phyloP scores from a whole-genome alignment of 495 filamentous ascomycete species.

The Tuber melanosporum region DNA sequence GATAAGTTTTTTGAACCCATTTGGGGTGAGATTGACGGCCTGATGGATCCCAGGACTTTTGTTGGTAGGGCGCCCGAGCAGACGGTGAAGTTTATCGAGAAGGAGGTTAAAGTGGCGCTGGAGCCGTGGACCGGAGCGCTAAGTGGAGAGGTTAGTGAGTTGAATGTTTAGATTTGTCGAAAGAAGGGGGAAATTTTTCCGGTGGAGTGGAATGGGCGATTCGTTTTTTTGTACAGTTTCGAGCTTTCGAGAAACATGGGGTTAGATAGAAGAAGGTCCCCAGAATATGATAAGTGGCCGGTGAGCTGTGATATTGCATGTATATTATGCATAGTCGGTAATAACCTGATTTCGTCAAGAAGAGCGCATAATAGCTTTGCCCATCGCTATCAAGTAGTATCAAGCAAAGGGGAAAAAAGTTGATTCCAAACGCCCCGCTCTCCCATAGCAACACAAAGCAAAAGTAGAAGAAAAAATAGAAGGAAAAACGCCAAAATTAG shows the following conservation, averaged over 20 bases:
- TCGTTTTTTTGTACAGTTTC: background rate
- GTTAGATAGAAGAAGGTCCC: background rate
- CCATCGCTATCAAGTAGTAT: background rate
- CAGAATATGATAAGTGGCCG: background rate
- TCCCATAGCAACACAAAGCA: background rate
- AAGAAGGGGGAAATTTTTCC: background rate
- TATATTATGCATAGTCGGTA: background rate
- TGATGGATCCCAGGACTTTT: constrained; percentile 67
- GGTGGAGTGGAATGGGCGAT: background rate
- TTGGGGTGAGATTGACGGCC: constrained; percentile 61
- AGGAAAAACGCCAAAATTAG: background rate
- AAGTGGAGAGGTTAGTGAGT: constrained; percentile 49
- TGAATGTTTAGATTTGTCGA: constrained; percentile 47
- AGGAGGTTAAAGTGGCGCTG: constrained; percentile 51
- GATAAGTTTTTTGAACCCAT: constrained; percentile 79
- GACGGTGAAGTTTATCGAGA: constrained; percentile 54
- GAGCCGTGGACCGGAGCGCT: constrained; percentile 48
- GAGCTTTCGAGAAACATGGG: background rate
- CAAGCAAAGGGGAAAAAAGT: background rate
- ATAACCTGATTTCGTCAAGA: background rate
- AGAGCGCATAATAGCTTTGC: background rate
- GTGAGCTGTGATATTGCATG: background rate
- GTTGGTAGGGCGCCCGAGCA: constrained; percentile 59
- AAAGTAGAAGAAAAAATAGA: background rate
- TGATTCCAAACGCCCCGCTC: background rate